Evolutionary conservation across 2,329 filamentous ascomycete genomes (phyloP).

Genomic region (Sphaerulina populicola): DNA sequence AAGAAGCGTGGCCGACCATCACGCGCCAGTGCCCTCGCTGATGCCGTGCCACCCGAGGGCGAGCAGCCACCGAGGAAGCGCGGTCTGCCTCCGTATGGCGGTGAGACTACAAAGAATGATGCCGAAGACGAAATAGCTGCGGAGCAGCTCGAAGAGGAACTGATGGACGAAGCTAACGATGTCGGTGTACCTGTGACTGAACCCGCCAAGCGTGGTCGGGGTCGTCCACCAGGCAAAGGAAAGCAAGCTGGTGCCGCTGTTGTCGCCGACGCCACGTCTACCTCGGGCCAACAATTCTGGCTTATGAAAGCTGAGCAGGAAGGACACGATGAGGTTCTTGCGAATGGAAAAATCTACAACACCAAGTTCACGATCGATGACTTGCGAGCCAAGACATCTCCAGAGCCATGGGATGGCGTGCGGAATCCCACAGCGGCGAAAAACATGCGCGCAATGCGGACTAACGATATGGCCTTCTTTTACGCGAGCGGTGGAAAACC

Average conservation of each 20-base stretch:
- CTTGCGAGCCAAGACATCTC: slow-evolving; percentile 59
- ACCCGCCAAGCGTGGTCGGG: slow-evolving; percentile 13
- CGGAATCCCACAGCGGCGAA: slow-evolving; percentile 60
- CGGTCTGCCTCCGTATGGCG: slow-evolving; percentile 25
- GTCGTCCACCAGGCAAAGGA: slow-evolving; percentile 10
- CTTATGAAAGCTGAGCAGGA: slow-evolving; percentile 62
- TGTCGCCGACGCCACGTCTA: slow-evolving; percentile 1
- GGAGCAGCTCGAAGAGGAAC: slow-evolving; percentile 28
- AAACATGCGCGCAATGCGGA: slow-evolving; percentile 83
- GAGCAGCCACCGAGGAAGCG: slow-evolving; percentile 25
- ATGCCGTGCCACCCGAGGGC: slow-evolving; percentile 5
- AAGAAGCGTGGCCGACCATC: slow-evolving; percentile 26
- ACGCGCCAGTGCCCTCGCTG: slow-evolving; percentile 6
- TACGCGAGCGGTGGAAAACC: slow-evolving; percentile 95
- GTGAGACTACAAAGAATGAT: slow-evolving; percentile 28
- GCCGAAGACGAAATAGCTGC: slow-evolving; percentile 26
- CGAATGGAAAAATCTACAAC: slow-evolving; percentile 74
- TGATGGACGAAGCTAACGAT: slow-evolving; percentile 18
- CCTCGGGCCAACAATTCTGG: slow-evolving; percentile 34
- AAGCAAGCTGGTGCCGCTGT: slow-evolving; percentile 14
- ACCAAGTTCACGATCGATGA: slow-evolving; percentile 95
- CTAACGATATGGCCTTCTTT: slow-evolving; percentile 88
- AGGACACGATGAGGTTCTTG: slow-evolving; percentile 57
- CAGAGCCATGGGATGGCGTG: slow-evolving; percentile 80
- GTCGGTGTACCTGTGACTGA: slow-evolving; percentile 1